These are phyloP conservation scores for Tetratostichococcus sp. DNA, from an alignment of 139 green algal species.

Conservation along the genomic window DNA sequence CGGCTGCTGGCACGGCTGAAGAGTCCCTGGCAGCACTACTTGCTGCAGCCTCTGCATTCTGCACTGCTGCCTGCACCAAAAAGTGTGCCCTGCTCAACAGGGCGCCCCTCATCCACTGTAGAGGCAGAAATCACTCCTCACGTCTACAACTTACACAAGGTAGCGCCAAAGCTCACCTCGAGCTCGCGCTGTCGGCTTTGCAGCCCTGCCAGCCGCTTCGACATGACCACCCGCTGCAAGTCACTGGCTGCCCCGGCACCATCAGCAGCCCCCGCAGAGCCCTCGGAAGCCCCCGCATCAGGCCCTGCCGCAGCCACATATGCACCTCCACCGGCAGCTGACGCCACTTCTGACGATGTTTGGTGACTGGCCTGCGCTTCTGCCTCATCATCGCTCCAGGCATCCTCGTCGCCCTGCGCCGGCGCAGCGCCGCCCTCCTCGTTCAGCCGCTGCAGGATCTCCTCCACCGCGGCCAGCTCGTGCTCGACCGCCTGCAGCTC, in stretches of 20 bases:
- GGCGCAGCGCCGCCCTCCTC: neutral
- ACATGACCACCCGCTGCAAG: slow-evolving; percentile 36
- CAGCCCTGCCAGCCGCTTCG: slow-evolving; percentile 31
- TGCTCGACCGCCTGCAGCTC: neutral
- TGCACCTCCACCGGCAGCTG: neutral
- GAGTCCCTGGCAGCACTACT: no score
- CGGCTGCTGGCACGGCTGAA: slow-evolving; percentile 6
- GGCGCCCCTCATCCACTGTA: neutral
- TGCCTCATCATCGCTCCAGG: neutral
- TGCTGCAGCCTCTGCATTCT: no score
- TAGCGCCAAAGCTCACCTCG: neutral
- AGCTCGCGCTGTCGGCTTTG: slow-evolving; percentile 17
- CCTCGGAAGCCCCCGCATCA: neutral
- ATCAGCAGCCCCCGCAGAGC: neutral
- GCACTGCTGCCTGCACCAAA: no score
- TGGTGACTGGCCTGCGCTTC: neutral
- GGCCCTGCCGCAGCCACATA: no score
- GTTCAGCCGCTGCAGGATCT: neutral
- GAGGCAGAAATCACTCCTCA: neutral
- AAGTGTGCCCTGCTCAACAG: no score
- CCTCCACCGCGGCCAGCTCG: neutral
- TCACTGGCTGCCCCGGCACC: neutral
- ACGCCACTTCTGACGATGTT: neutral
- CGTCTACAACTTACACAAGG: neutral
- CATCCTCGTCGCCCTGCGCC: neutral